These are phyloP conservation scores for Dryadomyces quercivorus DNA, from an alignment of 2,329 filamentous ascomycete genomes.

Conservation along the genomic window DNA sequence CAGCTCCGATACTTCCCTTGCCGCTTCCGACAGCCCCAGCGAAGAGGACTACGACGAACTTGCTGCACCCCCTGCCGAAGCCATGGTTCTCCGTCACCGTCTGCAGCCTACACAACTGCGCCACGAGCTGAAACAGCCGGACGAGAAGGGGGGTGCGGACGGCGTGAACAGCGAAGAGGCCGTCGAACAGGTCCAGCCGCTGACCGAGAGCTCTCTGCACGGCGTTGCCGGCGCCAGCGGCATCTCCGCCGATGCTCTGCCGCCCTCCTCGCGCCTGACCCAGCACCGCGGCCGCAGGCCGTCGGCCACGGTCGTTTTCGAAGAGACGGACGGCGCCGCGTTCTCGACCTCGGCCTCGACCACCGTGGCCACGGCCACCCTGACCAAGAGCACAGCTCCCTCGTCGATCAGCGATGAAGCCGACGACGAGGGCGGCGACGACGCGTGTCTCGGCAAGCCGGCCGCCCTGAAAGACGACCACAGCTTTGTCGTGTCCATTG, in stretches of 20 bases:
- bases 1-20: constrained; percentile 9
- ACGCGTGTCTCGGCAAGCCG: background rate
- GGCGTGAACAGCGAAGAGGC: too few relatives aligned
- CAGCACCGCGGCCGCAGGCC: constrained; percentile 4
- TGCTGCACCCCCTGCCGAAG: constrained; percentile 10
- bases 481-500: constrained; percentile 17
- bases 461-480: background rate
- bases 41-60: constrained; percentile 34
- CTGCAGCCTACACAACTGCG: constrained; percentile 6
- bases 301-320: constrained; percentile 13
- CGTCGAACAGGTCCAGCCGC: background rate
- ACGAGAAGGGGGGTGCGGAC: background rate
- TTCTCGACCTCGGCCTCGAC: background rate
- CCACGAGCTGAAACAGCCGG: constrained; percentile 5
- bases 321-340: constrained; percentile 2
- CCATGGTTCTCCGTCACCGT: constrained; percentile 13
- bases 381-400: background rate
- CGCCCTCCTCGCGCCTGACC: background rate
- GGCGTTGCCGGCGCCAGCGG: background rate
- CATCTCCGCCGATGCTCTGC: background rate
- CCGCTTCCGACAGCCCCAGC: constrained; percentile 27
- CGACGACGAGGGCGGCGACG: background rate
- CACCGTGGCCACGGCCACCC: background rate
- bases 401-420: background rate
- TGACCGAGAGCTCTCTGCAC: too few relatives aligned